phyloP scores from a whole-genome alignment of 1,284 basidiomycete species.

The Trichosporon coremiiforme region DNA sequence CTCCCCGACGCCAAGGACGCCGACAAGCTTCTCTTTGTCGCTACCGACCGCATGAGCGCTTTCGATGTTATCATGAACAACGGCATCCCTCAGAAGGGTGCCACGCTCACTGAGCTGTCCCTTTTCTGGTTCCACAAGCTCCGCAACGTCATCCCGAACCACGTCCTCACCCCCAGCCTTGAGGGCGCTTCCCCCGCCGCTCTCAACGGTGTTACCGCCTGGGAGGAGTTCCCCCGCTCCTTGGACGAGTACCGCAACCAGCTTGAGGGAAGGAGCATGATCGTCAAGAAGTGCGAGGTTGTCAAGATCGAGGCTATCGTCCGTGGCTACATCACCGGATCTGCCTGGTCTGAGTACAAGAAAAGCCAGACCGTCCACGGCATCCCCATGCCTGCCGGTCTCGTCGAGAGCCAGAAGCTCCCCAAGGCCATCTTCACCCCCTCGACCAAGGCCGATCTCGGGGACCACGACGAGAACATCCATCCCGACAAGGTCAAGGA shows the following conservation, averaged over 20 bases:
- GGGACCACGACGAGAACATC: slow-evolving; percentile 96
- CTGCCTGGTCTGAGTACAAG: slow-evolving; percentile 94
- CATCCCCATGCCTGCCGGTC: slow-evolving; percentile 71
- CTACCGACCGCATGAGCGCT: slow-evolving; percentile 93
- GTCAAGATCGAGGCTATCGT: slow-evolving; percentile 97
- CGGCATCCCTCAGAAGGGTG: slow-evolving; percentile 91
- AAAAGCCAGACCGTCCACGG: slow-evolving; percentile 85
- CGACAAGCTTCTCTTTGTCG: slow-evolving; percentile 81
- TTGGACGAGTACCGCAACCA: slow-evolving; percentile 64
- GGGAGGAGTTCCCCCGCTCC: slow-evolving; percentile 70
- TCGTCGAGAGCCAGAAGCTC: slow-evolving; percentile 84
- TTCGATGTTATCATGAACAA: slow-evolving; percentile 94
- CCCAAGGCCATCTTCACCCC: slow-evolving; percentile 90
- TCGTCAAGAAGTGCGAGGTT: slow-evolving; percentile 86
- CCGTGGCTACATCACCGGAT: slow-evolving; percentile 92
- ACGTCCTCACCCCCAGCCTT: slow-evolving; percentile 69
- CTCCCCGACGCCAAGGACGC: slow-evolving; percentile 62
- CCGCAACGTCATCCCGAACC: slow-evolving; percentile 75
- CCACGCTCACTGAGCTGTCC: slow-evolving; percentile 84
- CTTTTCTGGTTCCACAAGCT: slow-evolving; percentile 94
- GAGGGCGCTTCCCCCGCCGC: slow-evolving; percentile 27
- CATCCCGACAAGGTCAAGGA: slow-evolving; percentile 72
- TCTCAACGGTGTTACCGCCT: slow-evolving; percentile 59
- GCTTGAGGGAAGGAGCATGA: slow-evolving; percentile 83
- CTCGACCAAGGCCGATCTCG: slow-evolving; percentile 94